Percentiles rank a stretch among this genome's conserved stretches.
phyloP scores from a whole-genome alignment of 106 monocot genomes.

The Xerophyta viscosa region DNA sequence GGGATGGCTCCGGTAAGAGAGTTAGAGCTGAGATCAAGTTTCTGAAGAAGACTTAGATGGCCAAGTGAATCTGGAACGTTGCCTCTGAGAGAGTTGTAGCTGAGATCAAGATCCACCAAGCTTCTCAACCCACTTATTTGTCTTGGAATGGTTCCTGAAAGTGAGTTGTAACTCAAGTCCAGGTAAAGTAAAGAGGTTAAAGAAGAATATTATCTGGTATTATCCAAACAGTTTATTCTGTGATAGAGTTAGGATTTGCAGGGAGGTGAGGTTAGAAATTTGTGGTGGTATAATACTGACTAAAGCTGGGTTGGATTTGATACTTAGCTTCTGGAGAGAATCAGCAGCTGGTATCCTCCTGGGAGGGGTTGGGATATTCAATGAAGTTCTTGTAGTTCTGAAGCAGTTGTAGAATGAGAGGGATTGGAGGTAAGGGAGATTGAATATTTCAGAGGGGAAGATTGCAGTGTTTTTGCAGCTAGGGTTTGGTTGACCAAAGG shows the following conservation, averaged over 20 bases:
- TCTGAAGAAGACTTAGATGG: slow-evolving; percentile 51
- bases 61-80: slow-evolving; percentile 51
- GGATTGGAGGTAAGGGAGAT: slow-evolving; percentile 63
- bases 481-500: slow-evolving; percentile 67
- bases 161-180: slow-evolving; percentile 78
- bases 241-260: slow-evolving; percentile 68
- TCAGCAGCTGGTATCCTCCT: neutral
- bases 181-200: slow-evolving; percentile 57
- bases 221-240: slow-evolving; percentile 51
- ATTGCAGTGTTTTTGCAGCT: slow-evolving; percentile 50
- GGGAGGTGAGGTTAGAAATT: slow-evolving; percentile 43
- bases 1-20: slow-evolving; percentile 51
- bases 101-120: slow-evolving; percentile 61
- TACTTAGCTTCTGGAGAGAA: slow-evolving; percentile 65
- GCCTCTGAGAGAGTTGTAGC: slow-evolving; percentile 78
- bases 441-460: slow-evolving; percentile 59
- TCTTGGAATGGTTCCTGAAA: slow-evolving; percentile 46
- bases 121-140: slow-evolving; percentile 27
- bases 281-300: slow-evolving; percentile 45
- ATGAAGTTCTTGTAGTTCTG: slow-evolving; percentile 30
- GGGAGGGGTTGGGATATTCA: slow-evolving; percentile 10
- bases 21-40: slow-evolving; percentile 86
- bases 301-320: slow-evolving; percentile 64
- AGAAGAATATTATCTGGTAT: slow-evolving; percentile 36
- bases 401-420: slow-evolving; percentile 82